Conservation (phyloP, 2,329 filamentous ascomycete genomes). For the Rutstroemia sp. region DNA sequence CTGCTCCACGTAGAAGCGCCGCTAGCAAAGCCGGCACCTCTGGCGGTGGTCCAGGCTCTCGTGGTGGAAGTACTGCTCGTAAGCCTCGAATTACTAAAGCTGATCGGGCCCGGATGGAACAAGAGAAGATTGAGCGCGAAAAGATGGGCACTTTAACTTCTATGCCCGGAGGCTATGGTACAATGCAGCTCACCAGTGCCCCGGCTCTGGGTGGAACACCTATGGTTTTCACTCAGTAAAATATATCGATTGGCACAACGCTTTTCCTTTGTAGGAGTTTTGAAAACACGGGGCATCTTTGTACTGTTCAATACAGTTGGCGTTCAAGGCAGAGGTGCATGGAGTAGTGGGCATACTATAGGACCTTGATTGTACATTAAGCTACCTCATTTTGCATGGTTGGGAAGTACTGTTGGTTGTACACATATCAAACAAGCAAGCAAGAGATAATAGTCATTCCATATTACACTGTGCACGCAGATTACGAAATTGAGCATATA, state of each 20-base stretch:
- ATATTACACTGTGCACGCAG: too few relatives aligned
- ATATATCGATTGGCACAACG: background rate
- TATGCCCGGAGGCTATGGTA: conserved; percentile 23
- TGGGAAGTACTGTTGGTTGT: too few relatives aligned
- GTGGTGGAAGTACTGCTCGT: conserved; percentile 62
- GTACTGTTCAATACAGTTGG: background rate
- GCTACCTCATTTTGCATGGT: conserved; percentile 1
- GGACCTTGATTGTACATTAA: conserved; percentile 11
- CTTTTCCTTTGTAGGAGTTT: conserved; percentile 1
- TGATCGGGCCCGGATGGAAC: conserved; percentile 72
- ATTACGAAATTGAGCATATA: too few relatives aligned
- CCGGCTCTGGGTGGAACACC: conserved; percentile 27
- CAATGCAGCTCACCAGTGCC: conserved; percentile 24
- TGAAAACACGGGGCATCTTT: background rate
- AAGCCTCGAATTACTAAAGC: conserved; percentile 85
- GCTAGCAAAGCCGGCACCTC: conserved; percentile 39
- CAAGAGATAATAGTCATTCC: too few relatives aligned
- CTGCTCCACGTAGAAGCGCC: conserved; percentile 57
- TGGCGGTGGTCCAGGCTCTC: conserved; percentile 52
- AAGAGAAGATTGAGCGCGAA: conserved; percentile 73
- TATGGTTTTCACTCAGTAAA: conserved; percentile 28
- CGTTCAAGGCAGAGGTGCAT: conserved; percentile 7
- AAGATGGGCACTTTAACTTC: conserved; percentile 27
- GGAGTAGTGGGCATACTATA: background rate
- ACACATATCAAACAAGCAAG: too few relatives aligned